Evolutionary conservation across 306 rosid species (phyloP).

Genomic region (Hippophae gyantsensis): DNA sequence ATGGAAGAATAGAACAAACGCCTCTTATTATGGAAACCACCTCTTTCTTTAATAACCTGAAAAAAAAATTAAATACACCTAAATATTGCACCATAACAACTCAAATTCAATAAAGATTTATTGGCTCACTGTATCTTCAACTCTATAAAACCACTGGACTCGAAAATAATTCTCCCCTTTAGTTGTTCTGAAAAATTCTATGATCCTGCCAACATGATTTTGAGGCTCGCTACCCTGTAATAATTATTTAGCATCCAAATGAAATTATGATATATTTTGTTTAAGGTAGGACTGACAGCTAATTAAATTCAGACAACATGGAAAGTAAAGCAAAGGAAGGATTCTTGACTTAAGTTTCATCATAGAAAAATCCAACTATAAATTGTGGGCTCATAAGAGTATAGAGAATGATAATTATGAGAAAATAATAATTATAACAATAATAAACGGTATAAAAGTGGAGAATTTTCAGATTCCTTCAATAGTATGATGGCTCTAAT

Average conservation of each 20-base stretch:
- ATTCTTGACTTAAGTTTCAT: too few relatives aligned
- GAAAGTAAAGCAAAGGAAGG: too few relatives aligned
- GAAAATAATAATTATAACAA: too few relatives aligned
- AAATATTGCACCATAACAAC: too few relatives aligned
- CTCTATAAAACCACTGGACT: constrained; percentile 87
- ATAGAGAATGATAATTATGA: too few relatives aligned
- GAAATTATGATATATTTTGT: constrained; percentile 5
- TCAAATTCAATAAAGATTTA: not conserved
- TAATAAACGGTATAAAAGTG: too few relatives aligned
- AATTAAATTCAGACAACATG: not conserved
- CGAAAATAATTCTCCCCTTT: constrained; percentile 55
- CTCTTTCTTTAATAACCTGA: constrained; percentile 65
- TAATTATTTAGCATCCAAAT: constrained; percentile 21
- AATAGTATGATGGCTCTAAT: too few relatives aligned
- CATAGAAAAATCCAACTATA: not conserved
- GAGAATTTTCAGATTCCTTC: too few relatives aligned
- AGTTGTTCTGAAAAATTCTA: constrained; percentile 79
- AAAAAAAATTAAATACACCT: not conserved
- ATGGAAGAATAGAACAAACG: constrained; percentile 87
- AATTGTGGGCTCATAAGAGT: too few relatives aligned
- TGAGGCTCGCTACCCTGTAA: constrained; percentile 65
- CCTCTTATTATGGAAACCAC: constrained; percentile 70
- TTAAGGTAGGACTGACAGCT: not conserved
- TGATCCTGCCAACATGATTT: constrained; percentile 63
- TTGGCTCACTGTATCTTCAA: constrained; percentile 81